These are phyloP conservation scores for Tremella mesenterica DNA, from an alignment of 768 basidiomycete genomes.

Conservation along the genomic window DNA sequence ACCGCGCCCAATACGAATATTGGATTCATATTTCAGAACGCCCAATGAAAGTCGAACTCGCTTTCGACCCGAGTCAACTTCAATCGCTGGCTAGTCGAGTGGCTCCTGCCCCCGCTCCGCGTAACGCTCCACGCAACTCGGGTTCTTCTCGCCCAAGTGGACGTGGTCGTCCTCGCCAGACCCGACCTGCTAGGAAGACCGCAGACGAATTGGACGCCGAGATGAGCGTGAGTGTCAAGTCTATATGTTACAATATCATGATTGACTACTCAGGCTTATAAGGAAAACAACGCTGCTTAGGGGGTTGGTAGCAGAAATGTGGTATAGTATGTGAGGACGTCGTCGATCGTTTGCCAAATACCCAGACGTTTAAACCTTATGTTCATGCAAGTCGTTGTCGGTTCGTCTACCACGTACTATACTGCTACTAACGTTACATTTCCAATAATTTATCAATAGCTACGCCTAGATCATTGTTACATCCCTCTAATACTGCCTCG, in stretches of 20 bases:
- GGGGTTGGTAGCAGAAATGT: neutral
- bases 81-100: constrained; percentile 75
- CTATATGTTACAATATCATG: no score
- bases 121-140: constrained; percentile 21
- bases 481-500: constrained; percentile 82
- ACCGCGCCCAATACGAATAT: no score
- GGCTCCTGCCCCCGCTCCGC: constrained; percentile 56
- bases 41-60: constrained; percentile 97
- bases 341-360: neutral
- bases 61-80: constrained; percentile 69
- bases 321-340: neutral
- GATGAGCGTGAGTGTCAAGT: constrained; percentile 82
- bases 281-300: neutral
- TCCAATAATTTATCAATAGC: constrained; percentile 59
- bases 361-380: neutral
- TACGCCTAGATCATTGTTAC: constrained; percentile 75
- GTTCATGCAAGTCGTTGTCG: no score
- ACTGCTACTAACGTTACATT: constrained; percentile 22
- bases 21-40: constrained; percentile 55
- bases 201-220: constrained; percentile 91
- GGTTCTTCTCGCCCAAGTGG: constrained; percentile 42
- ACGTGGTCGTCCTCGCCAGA: constrained; percentile 20
- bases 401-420: no score
- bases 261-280: neutral
- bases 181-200: constrained; percentile 53